Base-by-base conservation (phyloP, 2,329 filamentous ascomycete species). In the Verticillium dahliae region DNA sequence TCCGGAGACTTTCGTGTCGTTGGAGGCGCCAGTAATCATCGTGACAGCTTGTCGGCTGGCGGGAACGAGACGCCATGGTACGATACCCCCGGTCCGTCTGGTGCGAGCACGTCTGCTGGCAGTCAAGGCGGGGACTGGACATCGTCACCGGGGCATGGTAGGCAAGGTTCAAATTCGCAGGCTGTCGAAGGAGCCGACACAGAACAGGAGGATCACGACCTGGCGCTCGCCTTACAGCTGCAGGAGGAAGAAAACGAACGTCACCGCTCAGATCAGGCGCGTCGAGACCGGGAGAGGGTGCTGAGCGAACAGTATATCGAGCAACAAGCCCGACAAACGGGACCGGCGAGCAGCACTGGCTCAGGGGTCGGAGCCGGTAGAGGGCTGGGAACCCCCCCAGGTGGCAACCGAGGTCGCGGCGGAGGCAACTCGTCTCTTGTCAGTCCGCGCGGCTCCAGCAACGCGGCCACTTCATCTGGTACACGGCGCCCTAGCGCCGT, bases 171-270 rank as follows among this genome's bases (percentile, higher is more conserved):
- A 27, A 18, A 27, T 9, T 6, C n/a, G 22, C 18, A n/a, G 5
- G 11, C 45, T 11, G 18, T 18, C 11, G 45, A 52, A 10, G 18
- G 45, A 4, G 45, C 13, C 13, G 54, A 56, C 54, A 35, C 54
- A 3, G 33, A 33, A 75, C 83, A 96, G 78, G 86, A 97, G 75
- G 93, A 97, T 69, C 87, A 93, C 63, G 91, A 95, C 63, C 76
- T 97, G 35, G 95, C 95, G 0, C 81, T 98, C 3, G 93, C 94
- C 0, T 80, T 99, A 6, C 95, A 98, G 71, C 83, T 97, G 1
- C 94, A 98, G 72, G 95, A 98, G 69, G 92, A 97, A 72, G 94
- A 98, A 73, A 92, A 97, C 65, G 88, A 92, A 69, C 84, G 87
- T 14, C 86, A 92, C 65, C 83, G 85, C n/a, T 67, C 71, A 6